These are phyloP conservation scores for Globisporangium echinulatum DNA, from an alignment of 352 stramenopile species.

Conservation along the genomic window DNA sequence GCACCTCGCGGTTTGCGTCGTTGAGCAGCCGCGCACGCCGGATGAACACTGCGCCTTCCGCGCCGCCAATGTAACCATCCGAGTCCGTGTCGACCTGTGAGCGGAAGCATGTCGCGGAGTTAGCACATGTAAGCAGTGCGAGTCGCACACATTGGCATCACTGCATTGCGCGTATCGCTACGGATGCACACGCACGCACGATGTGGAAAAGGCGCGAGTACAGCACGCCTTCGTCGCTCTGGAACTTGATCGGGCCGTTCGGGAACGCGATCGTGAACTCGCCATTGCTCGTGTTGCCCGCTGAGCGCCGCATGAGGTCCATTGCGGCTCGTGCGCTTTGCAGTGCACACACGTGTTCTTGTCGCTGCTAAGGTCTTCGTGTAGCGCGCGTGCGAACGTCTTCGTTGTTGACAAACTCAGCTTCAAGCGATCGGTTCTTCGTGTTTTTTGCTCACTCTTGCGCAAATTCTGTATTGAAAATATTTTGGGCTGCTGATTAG, in stretches of 20 bases:
- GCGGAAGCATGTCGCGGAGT: no score
- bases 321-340: not conserved
- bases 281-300: slow-evolving; percentile 21
- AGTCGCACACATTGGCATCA: not conserved
- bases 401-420: not conserved
- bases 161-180: no score
- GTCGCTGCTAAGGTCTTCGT: no score
- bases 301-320: slow-evolving; percentile 16
- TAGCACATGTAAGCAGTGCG: not conserved
- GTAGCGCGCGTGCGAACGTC: not conserved
- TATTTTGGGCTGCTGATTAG: no score
- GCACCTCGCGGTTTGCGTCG: slow-evolving; percentile 78
- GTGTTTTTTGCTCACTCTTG: not conserved
- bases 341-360: not conserved
- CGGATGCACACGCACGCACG: slow-evolving; percentile 37
- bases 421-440: not conserved
- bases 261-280: slow-evolving; percentile 80
- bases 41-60: slow-evolving; percentile 77
- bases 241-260: slow-evolving; percentile 83
- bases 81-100: slow-evolving; percentile 67
- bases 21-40: slow-evolving; percentile 71
- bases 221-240: slow-evolving; percentile 70
- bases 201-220: slow-evolving; percentile 83
- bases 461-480: no score
- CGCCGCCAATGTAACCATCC: slow-evolving; percentile 69